phyloP scores from a whole-genome alignment of 495 filamentous ascomycete genomes.

The Glonium stellatum region DNA sequence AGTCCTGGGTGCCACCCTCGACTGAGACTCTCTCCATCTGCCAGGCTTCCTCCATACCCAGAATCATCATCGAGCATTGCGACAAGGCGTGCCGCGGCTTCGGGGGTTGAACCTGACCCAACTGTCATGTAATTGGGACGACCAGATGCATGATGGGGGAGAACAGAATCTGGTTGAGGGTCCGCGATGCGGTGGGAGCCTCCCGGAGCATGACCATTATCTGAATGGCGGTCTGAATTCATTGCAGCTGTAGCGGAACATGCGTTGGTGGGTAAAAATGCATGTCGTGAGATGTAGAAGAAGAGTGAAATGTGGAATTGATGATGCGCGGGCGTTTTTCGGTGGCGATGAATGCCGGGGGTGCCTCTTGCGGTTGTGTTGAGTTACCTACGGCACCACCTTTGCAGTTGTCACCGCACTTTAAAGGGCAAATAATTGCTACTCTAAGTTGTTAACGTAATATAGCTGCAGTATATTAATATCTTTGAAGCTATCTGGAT shows the following conservation, averaged over 20 bases:
- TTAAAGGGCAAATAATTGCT: too few relatives aligned
- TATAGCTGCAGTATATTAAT: too few relatives aligned
- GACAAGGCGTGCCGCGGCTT: constrained; percentile 63
- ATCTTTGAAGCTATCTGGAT: too few relatives aligned
- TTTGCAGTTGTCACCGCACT: too few relatives aligned
- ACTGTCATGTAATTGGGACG: constrained; percentile 78
- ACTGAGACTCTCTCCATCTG: constrained; percentile 45
- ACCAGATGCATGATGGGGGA: constrained; percentile 28
- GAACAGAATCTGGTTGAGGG: constrained; percentile 7
- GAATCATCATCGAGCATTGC: constrained; percentile 73
- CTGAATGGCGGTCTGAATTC: constrained; percentile 64
- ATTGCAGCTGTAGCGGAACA: constrained; percentile 39
- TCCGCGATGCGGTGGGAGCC: constrained; percentile 17
- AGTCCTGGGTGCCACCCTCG: constrained; percentile 56
- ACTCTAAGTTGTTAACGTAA: too few relatives aligned
- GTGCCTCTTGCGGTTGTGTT: too few relatives aligned
- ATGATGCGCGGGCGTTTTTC: not conserved
- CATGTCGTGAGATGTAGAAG: constrained; percentile 15
- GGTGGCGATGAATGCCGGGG: not conserved
- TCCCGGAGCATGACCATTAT: constrained; percentile 37
- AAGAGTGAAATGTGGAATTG: not conserved
- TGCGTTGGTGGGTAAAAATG: constrained; percentile 1
- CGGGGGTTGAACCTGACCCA: constrained; percentile 70
- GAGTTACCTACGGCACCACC: too few relatives aligned
- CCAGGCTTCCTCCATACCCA: constrained; percentile 77